Conservation (phyloP, 2,329 filamentous ascomycete species). For the Graphilbum fragrans region DNA sequence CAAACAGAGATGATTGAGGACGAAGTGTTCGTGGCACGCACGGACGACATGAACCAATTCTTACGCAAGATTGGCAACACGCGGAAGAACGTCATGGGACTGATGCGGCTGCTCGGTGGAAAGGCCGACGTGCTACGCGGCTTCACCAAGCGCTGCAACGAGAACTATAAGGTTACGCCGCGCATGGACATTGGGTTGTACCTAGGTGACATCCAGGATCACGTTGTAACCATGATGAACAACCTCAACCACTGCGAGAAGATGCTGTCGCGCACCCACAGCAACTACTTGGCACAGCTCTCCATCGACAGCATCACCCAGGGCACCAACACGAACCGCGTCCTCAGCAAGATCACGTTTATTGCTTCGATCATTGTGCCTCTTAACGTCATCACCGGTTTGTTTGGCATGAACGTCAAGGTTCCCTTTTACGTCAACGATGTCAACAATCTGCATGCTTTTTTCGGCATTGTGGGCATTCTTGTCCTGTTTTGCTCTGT, state of each 20-base stretch:
- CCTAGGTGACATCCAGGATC: conserved; percentile 93
- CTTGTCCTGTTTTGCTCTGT: conserved; percentile 41
- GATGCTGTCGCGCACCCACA: conserved; percentile 86
- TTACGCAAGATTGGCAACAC: conserved; percentile 79
- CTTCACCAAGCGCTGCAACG: conserved; percentile 97
- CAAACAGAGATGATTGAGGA: conserved; percentile 93
- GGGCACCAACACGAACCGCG: conserved; percentile 77
- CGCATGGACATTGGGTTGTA: conserved; percentile 96
- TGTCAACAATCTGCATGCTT: conserved; percentile 38
- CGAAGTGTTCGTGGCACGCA: conserved; percentile 81
- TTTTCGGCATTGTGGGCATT: conserved; percentile 36
- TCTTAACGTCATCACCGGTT: conserved; percentile 78
- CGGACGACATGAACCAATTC: conserved; percentile 80
- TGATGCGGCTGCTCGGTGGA: conserved; percentile 85
- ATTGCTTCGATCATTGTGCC: conserved; percentile 93
- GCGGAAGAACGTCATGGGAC: conserved; percentile 86
- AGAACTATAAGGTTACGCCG: conserved; percentile 89
- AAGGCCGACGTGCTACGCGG: conserved; percentile 98
- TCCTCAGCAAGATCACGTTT: conserved; percentile 89
- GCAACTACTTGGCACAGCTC: conserved; percentile 91
- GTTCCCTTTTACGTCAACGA: conserved; percentile 48
- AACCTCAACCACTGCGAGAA: conserved; percentile 95
- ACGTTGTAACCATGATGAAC: conserved; percentile 98
- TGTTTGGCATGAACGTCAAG: conserved; percentile 79
- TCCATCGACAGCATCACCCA: conserved; percentile 84